Evolutionary conservation across 1,284 basidiomycete genomes (phyloP), one percentile per base, ranked within the genome.

Genomic region (Cronartium ribicola): DNA sequence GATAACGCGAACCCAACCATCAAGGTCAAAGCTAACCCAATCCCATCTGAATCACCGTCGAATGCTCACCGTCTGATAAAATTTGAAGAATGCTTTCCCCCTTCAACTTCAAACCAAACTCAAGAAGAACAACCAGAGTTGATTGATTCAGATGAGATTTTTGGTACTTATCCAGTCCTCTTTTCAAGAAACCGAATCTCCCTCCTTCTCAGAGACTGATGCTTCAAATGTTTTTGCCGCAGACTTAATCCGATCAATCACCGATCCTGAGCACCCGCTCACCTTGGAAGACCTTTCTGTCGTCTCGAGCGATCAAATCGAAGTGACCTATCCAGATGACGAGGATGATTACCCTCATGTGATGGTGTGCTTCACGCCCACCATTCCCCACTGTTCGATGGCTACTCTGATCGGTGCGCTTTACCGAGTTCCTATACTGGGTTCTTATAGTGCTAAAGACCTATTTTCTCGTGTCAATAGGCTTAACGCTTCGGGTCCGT

Each of bases 331-430:
- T 57, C 78, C 79, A 48, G 73, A 70, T 13, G 73, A 79, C 3
- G 14, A n/a, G 3, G 36, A 46, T 5, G 81, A 86, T 36, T 91
- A 92, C 79, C 86, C 87, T 59, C 77, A 79, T 40, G 85, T 98
- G 43, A 84, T 88, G 40, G 88, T 97, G 75, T 91, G 93, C 80
- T 93, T 96, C 79, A 98, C 95, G 5, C 96, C 96, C 1, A 99
- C 95, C 0, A 94, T 97, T 39, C 96, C 96, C 4, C 95, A 98
- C 80, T 99, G 95, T 79, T 92, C 92, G 64, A 94, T 96, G 92
- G 95, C 94, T 3, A 98, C 94, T 1, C 84, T 98, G 62, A 98
- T 99, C 74, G 96, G 94, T 91, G 74, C 41, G 22, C 22, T 14
- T 20, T 51, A 13, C 22, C 6, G 22, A 59, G 29, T 22, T 57